Base-by-base conservation (phyloP, 352 stramenopile genomes). In the Phytophthora foliorum region DNA sequence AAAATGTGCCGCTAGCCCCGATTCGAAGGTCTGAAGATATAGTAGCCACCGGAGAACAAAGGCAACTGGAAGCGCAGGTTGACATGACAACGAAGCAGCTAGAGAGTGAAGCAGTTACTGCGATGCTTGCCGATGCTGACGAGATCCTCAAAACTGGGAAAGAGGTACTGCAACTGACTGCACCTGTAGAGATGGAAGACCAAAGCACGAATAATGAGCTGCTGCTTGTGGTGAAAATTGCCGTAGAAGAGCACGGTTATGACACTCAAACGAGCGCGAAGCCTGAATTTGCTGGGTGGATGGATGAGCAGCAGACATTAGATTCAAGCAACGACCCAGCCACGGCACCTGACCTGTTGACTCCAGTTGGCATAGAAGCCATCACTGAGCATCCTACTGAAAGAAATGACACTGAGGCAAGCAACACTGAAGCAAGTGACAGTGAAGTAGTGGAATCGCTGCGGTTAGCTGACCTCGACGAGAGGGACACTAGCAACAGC, bases 1-100 rank as follows among this genome's bases (percentile, higher is more conserved):
- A 61, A 31, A 69, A 45, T n/a, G 52, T 76, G 4, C 41, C 51
- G 10, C 63, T 76, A 1, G 68, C 51, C 44, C 57, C 69, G 16
- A 58, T 73, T 22, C 31, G 39, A 14, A 76, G 63, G 39, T 46
- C 46, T 4, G 46, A 66, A 13, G 48, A 48, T 19, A 11, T 7
- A 31, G 25, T 27, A 8, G 19, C 5, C 9, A n/a, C 10, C 4
- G 19, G 11, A 27, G 46, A 54, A 24, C 16, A 36, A 38, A 24
- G 46, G 6, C 6, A 38, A 36, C 46, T 3, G 17, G 46, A 54
- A 32, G 45, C 10, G 45, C 14, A 21, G 19, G n/a, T 29, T 27
- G 13, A 36, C 14, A 6, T 21, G 14, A 19, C 16, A 19, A n/a
- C 2, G 9, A n/a, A 42, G 36, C 5, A 17, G 7, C 14, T 19